Base-by-base conservation (phyloP, 768 basidiomycete species). In the Termitomyces titanicus region DNA sequence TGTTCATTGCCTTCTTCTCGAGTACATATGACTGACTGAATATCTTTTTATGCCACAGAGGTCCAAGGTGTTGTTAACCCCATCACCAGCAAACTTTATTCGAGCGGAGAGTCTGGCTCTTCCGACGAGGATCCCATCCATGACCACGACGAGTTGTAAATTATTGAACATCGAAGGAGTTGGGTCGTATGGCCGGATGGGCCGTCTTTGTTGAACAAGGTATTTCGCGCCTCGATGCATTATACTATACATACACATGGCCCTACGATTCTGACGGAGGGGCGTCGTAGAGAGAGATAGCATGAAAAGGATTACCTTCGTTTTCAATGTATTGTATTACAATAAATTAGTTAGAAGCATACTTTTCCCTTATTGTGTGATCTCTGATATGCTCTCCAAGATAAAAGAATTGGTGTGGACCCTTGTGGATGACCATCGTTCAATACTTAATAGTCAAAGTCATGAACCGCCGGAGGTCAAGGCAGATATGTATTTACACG, bases 11-110 rank as follows among this genome's bases (percentile, higher is more conserved):
- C 47, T 51, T 35, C 17, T 54, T n/a, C 13, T 3, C 13, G 40
- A 55, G 11, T 3, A n/a, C n/a, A 12, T 42, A 13, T 37, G 17
- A 29, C 44, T 62, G 25, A 61, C 25, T 43, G 34, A 9, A 47
- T 24, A 31, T 6, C 52, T 50, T 24, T 33, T 34, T 17, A 47
- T 40, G 60, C 24, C 1, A 45, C 68, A 47, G 88, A 89, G 73
- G 78, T 92, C 25, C 91, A 92, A 67, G 73, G 79, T 47, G 72
- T 88, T 29, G 86, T 93, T 48, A 81, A 81, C 69, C 94, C 94
- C 49, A 94, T 95, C 72, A 92, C 93, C 50, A 82, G 83, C 66
- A 93, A 94, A 74, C 73, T 92, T 50, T 91, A 90, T 70, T 68
- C 72, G 33, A 72, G 74, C 31, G 80, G 74, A 37, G 74, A 66